Percentiles rank a stretch among this genome's conserved stretches.
Conservation (phyloP, 2,329 filamentous ascomycete species). For the Alternaria viburni region DNA sequence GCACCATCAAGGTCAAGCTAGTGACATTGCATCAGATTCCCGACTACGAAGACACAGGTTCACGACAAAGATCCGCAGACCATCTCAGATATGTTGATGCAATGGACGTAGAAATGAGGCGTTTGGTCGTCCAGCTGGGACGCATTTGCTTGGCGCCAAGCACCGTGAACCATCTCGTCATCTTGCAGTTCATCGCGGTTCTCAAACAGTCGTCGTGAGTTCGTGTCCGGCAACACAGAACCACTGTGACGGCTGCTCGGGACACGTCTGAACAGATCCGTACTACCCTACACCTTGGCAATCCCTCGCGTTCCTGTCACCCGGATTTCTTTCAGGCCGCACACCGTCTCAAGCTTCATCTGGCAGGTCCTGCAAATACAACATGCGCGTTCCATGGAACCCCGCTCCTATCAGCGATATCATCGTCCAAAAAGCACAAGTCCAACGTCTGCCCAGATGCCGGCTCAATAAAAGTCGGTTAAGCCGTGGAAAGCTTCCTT, state of each 20-base stretch:
- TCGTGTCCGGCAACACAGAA: not conserved
- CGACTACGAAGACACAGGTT: not conserved
- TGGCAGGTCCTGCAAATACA: slow-evolving; percentile 28
- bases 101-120: not conserved
- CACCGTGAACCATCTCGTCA: not conserved
- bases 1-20: not conserved
- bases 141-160: not conserved
- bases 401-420: slow-evolving; percentile 24
- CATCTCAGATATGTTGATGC: not conserved
- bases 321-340: slow-evolving; percentile 1
- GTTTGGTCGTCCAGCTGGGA: not conserved
- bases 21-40: not conserved
- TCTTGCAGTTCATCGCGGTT: not conserved
- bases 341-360: slow-evolving; percentile 16
- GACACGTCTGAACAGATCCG: not conserved
- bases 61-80: not conserved
- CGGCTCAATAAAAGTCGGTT: slow-evolving; percentile 24
- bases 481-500: slow-evolving; percentile 33
- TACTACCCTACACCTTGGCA: slow-evolving; percentile 1
- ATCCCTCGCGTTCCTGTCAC: slow-evolving; percentile 14
- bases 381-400: slow-evolving; percentile 13
- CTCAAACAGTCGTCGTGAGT: not conserved
- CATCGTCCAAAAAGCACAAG: slow-evolving; percentile 19
- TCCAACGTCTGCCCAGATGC: slow-evolving; percentile 15
- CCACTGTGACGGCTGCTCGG: not conserved